Evolutionary conservation across 768 basidiomycete species (phyloP).

Genomic region (Lactifluus volemus): DNA sequence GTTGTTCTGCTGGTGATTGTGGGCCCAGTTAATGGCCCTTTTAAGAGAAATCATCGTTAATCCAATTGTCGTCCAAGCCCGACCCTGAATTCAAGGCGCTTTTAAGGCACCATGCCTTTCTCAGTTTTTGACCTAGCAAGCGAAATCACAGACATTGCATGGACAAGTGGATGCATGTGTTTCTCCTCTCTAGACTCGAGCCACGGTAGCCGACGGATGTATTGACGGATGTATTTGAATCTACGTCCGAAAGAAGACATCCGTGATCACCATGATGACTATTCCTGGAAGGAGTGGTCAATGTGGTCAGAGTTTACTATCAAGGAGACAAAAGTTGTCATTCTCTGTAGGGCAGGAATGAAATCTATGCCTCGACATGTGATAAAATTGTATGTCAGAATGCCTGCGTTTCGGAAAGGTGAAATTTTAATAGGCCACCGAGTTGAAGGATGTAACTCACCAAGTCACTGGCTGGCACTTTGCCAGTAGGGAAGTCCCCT

Average conservation of each 20-base stretch:
- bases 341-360: neutral
- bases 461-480: no score
- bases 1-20: conserved; percentile 7
- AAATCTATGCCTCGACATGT: neutral
- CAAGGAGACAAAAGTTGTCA: neutral
- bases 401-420: neutral
- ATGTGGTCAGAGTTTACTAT: neutral
- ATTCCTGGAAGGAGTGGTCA: neutral
- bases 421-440: neutral
- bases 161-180: neutral
- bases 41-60: conserved; percentile 5
- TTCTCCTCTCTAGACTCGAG: neutral
- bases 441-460: neutral
- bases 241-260: neutral
- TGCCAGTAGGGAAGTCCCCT: neutral
- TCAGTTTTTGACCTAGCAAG: neutral
- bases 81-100: neutral
- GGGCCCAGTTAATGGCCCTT: conserved; percentile 9
- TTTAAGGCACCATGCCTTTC: neutral
- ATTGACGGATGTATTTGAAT: neutral
- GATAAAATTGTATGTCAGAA: neutral
- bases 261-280: neutral
- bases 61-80: neutral
- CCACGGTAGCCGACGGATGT: neutral
- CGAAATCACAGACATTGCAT: conserved; percentile 4